These are phyloP conservation scores for Monilinia vaccinii-corymbosi DNA, from an alignment of 2,329 filamentous ascomycete species.

Conservation along the genomic window DNA sequence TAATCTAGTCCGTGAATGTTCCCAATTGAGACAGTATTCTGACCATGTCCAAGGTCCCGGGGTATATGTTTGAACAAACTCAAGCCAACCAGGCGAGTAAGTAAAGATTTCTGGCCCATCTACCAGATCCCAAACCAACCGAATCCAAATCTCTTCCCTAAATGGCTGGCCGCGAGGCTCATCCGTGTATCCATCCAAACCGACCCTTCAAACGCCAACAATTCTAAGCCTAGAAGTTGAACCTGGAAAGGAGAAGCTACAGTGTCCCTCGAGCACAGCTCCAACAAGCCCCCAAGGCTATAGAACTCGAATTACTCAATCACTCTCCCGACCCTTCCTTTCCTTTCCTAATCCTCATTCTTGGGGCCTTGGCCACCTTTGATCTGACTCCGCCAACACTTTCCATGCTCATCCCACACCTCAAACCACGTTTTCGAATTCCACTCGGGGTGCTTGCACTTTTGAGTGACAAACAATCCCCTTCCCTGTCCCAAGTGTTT, in stretches of 20 bases:
- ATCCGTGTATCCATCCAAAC: not conserved
- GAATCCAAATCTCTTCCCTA: not conserved
- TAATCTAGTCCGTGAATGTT: not conserved
- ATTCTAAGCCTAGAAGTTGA: not conserved
- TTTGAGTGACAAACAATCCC: not conserved
- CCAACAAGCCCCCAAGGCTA: not conserved
- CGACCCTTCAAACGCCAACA: not conserved
- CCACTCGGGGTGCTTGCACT: slow-evolving; percentile 5
- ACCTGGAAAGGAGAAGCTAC: not conserved
- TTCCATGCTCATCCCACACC: not conserved
- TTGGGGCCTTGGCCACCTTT: not conserved
- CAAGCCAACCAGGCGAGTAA: not conserved
- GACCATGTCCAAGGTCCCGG: not conserved
- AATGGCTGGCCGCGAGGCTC: not conserved
- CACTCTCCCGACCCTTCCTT: not conserved
- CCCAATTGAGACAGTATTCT: not conserved
- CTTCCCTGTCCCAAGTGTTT: not conserved
- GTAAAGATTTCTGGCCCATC: not conserved
- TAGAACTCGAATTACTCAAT: not conserved
- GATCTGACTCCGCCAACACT: not conserved
- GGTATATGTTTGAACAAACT: not conserved
- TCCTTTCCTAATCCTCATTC: slow-evolving; percentile 5
- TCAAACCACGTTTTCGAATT: slow-evolving; percentile 1
- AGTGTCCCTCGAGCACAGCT: not conserved
- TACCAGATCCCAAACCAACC: not conserved